Evolutionary conservation across 2,329 filamentous ascomycete genomes (phyloP), one percentile per base, ranked within the genome.

Genomic region (Neofusicoccum umdonicola): DNA sequence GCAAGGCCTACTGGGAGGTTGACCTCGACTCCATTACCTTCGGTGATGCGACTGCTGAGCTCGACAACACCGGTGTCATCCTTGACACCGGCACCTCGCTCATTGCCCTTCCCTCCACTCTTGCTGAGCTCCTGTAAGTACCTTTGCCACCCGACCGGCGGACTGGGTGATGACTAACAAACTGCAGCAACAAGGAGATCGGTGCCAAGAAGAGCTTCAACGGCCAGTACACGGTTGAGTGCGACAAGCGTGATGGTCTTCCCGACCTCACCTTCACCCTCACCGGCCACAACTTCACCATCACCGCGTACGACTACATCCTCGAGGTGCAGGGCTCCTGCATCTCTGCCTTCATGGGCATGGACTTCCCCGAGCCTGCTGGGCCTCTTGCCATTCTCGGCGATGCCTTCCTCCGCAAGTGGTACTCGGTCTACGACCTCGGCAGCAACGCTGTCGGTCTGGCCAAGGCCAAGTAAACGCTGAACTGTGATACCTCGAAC

Each of bases 1-100:
- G 95, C 78, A 98, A 98, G 90, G 95, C 95, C 57, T 99, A 99
- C 87, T 99, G 95, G 95, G 95, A 99, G 86, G 94, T 99, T 64
- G 93, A 98, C 74, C 88, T 99, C 67, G 90, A 98, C 74, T 85
- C 92, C 69, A 95, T 99, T 81, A 88, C 90, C 64, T 92, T 97
- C 69, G 96, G 95, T 72, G 86, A 93, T 62, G 87, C 91, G 75
- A 89, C 87, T 70, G 93, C 93, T 67, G 90, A 97, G 79, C 88
- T 98, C 69, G 94, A 98, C 69, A 88, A 92, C 84, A 97, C 93
- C 66, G 96, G 95, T 82, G 92, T 93, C 73, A 97, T 99, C 70
- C 91, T 99, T 67, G 95, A 99, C 85, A 99, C 95, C 64, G 95
- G 95, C 74, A 99, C 95, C 76, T 99, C 96, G 54, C 88, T 99